Conservation (phyloP, 345 rosid genomes). For the Cardamine occulta region DNA sequence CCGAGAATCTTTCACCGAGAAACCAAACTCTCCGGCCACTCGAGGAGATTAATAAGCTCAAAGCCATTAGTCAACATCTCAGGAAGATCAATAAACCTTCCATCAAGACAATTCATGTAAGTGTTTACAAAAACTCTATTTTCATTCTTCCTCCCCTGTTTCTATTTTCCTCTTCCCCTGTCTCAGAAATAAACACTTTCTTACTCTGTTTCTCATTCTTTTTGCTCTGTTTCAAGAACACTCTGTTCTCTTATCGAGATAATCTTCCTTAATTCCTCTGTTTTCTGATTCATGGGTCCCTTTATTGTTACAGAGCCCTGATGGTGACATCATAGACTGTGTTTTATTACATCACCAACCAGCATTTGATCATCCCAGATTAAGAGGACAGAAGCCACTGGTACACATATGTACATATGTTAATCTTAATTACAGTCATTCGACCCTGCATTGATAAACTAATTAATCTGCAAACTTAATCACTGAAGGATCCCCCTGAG, state of each 20-base stretch:
- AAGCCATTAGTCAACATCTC: slow-evolving; percentile 61
- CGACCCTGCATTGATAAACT: not conserved
- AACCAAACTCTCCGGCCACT: slow-evolving; percentile 71
- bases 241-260: not conserved
- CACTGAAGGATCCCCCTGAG: slow-evolving; percentile 76
- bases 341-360: slow-evolving; percentile 77
- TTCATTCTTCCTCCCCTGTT: slow-evolving; percentile 4
- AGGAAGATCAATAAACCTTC: slow-evolving; percentile 86
- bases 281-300: slow-evolving; percentile 30
- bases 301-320: slow-evolving; percentile 67
- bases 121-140: not conserved
- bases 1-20: slow-evolving; percentile 43
- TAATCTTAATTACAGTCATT: slow-evolving; percentile 4
- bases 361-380: slow-evolving; percentile 92
- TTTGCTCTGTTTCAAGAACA: slow-evolving; percentile 19
- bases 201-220: slow-evolving; percentile 3
- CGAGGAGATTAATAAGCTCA: slow-evolving; percentile 65
- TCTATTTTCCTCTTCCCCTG: not conserved
- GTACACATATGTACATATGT: slow-evolving; percentile 42
- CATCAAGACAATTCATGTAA: slow-evolving; percentile 83
- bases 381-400: slow-evolving; percentile 76
- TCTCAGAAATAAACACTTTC: not conserved
- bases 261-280: not conserved
- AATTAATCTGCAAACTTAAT: not conserved
- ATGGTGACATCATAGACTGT: slow-evolving; percentile 93